Evolutionary conservation across 192 early-diverging fungal genomes (phyloP).

Genomic region (Linnemannia schmuckeri): DNA sequence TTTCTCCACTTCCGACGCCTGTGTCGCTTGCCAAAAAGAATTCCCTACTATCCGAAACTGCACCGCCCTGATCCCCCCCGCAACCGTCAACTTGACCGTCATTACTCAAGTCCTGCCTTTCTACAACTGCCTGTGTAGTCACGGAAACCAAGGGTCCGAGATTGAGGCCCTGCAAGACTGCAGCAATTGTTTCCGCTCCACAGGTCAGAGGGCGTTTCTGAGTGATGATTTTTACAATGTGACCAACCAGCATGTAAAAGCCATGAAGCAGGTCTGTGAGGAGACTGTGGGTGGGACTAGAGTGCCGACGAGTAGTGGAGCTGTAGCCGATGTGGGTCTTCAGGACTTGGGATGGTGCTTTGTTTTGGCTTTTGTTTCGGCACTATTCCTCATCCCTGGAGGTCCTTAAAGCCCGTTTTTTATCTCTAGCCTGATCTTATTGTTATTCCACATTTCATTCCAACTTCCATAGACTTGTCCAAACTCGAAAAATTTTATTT

Average conservation of each 20-base stretch:
- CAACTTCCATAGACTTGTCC: background rate
- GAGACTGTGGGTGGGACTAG: slow-evolving; percentile 23
- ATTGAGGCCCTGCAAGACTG: slow-evolving; percentile 26
- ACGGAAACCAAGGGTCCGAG: background rate
- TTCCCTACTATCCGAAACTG: slow-evolving; percentile 28
- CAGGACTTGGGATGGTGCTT: slow-evolving; percentile 8
- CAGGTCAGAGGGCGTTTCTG: slow-evolving; percentile 25
- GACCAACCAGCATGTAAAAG: slow-evolving; percentile 28
- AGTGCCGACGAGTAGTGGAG: slow-evolving; percentile 1
- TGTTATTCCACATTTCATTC: background rate
- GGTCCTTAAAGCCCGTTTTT: background rate
- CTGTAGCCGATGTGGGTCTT: background rate
- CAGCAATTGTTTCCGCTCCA: slow-evolving; percentile 43
- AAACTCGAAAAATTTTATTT: background rate
- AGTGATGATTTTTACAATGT: slow-evolving; percentile 25
- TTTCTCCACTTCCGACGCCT: slow-evolving; percentile 38
- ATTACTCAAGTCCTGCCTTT: slow-evolving; percentile 37
- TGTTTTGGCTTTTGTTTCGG: background rate
- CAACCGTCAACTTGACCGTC: slow-evolving; percentile 31
- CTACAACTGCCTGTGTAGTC: slow-evolving; percentile 25
- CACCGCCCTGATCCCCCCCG: slow-evolving; percentile 20
- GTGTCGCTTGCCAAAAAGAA: slow-evolving; percentile 36
- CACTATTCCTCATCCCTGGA: background rate
- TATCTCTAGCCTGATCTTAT: background rate
- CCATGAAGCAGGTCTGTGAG: slow-evolving; percentile 27